Evolutionary conservation across 768 basidiomycete species (phyloP), one percentile per base, ranked within the genome.

Genomic region (Termitomyces eurrhizus): DNA sequence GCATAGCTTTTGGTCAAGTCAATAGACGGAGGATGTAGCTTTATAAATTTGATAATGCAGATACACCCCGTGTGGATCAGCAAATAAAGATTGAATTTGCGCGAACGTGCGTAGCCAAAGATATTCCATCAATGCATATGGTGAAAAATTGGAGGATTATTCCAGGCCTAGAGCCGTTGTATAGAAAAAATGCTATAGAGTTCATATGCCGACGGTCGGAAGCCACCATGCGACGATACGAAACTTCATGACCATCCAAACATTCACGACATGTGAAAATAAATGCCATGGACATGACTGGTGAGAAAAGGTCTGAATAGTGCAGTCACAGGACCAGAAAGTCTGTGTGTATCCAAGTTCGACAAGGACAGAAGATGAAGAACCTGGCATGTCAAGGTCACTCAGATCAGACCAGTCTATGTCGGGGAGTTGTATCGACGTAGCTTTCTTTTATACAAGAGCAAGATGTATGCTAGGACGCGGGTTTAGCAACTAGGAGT

Each of bases 331-430:
- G 12, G 7, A 42, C 26, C 46, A 32, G 0, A 24, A 12, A 13
- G 39, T 61, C 11, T 7, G 2, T 24, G 5, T 9, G 13, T n/a
- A 24, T 36, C 26, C 42, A 21, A 32, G 36, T 2, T 51, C 2
- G 36, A 51, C 37, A 61, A 57, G 26, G 60, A 52, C 60, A 56
- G 49, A 45, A 61, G 35, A 56, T 45, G 50, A 24, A 44, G 49
- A 37, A 36, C 9, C 32, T 51, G 21, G 12, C 42, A 37, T 56
- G 29, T 16, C 46, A 12, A 46, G 48, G 42, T 1, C 32, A 44
- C 9, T n/a, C 16, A 42, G 37, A 61, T 61, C 48, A n/a, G 29
- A n/a, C 24, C 18, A 4, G 42, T 44, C 13, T 16, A 45, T n/a
- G n/a, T 44, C 21, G 21, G 26, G 24, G 6, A 7, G 24, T 14